These are phyloP conservation scores for Kwoniella dendrophila DNA, from an alignment of 768 basidiomycete species.

Conservation along the genomic window DNA sequence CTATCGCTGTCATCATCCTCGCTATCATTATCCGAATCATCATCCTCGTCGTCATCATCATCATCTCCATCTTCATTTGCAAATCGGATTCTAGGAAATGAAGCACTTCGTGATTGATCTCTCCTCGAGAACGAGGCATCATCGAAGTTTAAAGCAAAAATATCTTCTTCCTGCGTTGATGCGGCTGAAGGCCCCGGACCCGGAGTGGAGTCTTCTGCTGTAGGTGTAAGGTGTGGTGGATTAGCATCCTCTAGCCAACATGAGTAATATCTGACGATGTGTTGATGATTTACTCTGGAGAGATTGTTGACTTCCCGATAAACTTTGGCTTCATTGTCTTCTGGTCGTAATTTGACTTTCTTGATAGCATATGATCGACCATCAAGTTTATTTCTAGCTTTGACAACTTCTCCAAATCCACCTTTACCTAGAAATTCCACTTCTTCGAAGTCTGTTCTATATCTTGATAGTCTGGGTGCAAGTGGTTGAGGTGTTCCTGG, in stretches of 20 bases:
- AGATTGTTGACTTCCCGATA: constrained; percentile 88
- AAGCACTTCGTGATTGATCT: constrained; percentile 59
- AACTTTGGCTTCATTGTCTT: constrained; percentile 81
- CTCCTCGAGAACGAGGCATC: constrained; percentile 59
- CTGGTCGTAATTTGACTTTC: constrained; percentile 77
- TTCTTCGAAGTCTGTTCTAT: constrained; percentile 94
- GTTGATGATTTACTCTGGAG: constrained; percentile 82
- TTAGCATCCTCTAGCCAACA: constrained; percentile 45
- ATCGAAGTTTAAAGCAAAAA: constrained; percentile 69
- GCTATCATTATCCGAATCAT: constrained; percentile 23
- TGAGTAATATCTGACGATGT: constrained; percentile 81
- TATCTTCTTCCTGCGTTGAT: constrained; percentile 57
- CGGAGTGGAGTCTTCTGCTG: constrained; percentile 15
- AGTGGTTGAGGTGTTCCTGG: constrained; percentile 18
- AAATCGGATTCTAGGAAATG: constrained; percentile 85
- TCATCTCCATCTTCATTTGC: constrained; percentile 56
- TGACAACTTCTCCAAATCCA: constrained; percentile 90
- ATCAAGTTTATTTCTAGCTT: constrained; percentile 87
- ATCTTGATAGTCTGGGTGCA: constrained; percentile 68
- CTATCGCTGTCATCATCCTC: constrained; percentile 26
- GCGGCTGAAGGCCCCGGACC: constrained; percentile 7
- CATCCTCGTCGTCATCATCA: constrained; percentile 57
- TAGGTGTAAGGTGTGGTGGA: constrained; percentile 23
- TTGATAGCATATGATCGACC: constrained; percentile 62
- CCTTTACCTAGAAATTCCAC: constrained; percentile 74